These are phyloP conservation scores for Aspergillus haitiensis DNA, from an alignment of 495 filamentous ascomycete species.

Conservation along the genomic window DNA sequence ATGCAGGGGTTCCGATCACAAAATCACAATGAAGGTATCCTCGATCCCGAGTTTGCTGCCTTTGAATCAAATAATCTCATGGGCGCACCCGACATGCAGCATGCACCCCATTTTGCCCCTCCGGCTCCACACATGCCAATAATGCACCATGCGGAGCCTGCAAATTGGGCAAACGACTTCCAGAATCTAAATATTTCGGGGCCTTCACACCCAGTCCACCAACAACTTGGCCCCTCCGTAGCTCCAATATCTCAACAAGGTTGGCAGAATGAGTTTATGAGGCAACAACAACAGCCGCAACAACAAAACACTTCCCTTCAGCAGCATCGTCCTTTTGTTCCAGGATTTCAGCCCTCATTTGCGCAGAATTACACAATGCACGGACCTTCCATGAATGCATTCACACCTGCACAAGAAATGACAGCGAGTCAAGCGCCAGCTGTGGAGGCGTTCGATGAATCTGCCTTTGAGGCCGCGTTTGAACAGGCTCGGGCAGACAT, in stretches of 20 bases:
- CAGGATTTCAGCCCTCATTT: slow-evolving; percentile 38
- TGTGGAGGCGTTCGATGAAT: slow-evolving; percentile 54
- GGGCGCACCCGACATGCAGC: slow-evolving; percentile 35
- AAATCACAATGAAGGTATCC: slow-evolving; percentile 51
- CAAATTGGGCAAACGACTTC: slow-evolving; percentile 53
- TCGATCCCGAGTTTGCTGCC: slow-evolving; percentile 70
- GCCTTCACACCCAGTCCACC: slow-evolving; percentile 33
- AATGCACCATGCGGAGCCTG: slow-evolving; percentile 17
- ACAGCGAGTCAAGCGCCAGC: slow-evolving; percentile 22
- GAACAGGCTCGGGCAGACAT: slow-evolving; percentile 48
- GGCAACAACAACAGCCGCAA: slow-evolving; percentile 34
- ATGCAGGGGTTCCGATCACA: slow-evolving; percentile 64
- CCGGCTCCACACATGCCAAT: slow-evolving; percentile 26
- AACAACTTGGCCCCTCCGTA: slow-evolving; percentile 35
- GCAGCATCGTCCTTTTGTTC: slow-evolving; percentile 28
- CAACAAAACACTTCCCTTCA: slow-evolving; percentile 26
- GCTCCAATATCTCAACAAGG: slow-evolving; percentile 34
- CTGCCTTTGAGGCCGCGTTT: slow-evolving; percentile 65
- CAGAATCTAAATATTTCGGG: slow-evolving; percentile 49
- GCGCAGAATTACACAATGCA: slow-evolving; percentile 31
- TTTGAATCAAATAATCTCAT: slow-evolving; percentile 58
- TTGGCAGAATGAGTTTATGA: slow-evolving; percentile 59
- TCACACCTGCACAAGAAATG: slow-evolving; percentile 30
- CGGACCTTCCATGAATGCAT: slow-evolving; percentile 26
- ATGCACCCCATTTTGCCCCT: slow-evolving; percentile 30